phyloP scores from a whole-genome alignment of 495 filamentous ascomycete species.

The Glonium stellatum region DNA sequence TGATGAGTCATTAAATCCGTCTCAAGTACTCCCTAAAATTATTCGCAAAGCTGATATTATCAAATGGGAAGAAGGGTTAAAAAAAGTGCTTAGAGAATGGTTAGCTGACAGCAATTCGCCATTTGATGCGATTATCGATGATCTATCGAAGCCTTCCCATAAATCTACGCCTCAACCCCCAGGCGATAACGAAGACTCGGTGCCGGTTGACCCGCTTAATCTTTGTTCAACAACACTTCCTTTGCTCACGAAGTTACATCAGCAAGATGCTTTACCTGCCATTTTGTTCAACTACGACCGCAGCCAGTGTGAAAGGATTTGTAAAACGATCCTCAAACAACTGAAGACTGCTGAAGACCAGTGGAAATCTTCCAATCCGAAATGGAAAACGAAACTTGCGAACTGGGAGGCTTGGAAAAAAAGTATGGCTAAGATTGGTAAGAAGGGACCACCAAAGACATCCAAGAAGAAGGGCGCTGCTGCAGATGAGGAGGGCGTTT shows the following conservation, averaged over 20 bases:
- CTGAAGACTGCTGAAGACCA: slow-evolving; percentile 46
- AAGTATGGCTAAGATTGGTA: slow-evolving; percentile 37
- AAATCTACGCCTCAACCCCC: not conserved
- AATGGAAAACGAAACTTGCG: slow-evolving; percentile 53
- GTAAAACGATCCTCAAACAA: slow-evolving; percentile 41
- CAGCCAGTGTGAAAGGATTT: slow-evolving; percentile 52
- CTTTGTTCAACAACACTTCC: slow-evolving; percentile 49
- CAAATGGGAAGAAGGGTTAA: slow-evolving; percentile 57
- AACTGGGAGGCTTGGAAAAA: slow-evolving; percentile 46
- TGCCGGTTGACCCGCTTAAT: slow-evolving; percentile 22
- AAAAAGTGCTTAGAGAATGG: slow-evolving; percentile 52
- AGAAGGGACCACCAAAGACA: slow-evolving; percentile 20
- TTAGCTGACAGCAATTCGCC: slow-evolving; percentile 54
- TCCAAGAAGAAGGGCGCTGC: slow-evolving; percentile 32
- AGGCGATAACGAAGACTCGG: not conserved
- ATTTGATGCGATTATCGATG: slow-evolving; percentile 48
- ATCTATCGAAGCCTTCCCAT: slow-evolving; percentile 36
- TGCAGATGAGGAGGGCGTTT: slow-evolving; percentile 40
- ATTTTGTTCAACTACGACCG: slow-evolving; percentile 75
- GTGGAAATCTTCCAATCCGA: slow-evolving; percentile 49
- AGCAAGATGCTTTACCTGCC: slow-evolving; percentile 59
- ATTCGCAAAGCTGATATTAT: slow-evolving; percentile 57
- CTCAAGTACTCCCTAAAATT: slow-evolving; percentile 35
- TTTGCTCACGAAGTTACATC: slow-evolving; percentile 54
- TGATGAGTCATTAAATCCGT: slow-evolving; percentile 45